Percentiles rank a stretch among this genome's conserved stretches.
Conservation (phyloP, 2,329 filamentous ascomycete species). For the Claviceps sp. region DNA sequence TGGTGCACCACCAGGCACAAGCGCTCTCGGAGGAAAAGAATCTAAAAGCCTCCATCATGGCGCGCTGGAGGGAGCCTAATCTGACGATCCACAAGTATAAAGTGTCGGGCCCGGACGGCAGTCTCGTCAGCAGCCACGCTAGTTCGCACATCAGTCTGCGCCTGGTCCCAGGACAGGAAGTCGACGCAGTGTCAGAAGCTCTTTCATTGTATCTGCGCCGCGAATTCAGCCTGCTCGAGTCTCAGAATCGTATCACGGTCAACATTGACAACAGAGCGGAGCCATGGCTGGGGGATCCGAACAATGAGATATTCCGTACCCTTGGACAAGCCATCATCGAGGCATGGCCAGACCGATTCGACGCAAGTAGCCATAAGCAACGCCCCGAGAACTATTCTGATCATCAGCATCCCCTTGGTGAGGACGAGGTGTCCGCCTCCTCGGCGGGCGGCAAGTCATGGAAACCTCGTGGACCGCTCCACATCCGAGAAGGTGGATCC, state of each 20-base stretch:
- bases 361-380: conserved; percentile 1
- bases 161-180: conserved; percentile 85
- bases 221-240: conserved; percentile 62
- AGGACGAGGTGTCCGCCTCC: background rate
- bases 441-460: conserved; percentile 2
- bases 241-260: conserved; percentile 67
- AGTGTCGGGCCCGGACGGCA: conserved; percentile 81
- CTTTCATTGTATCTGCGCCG: conserved; percentile 54
- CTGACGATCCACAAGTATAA: conserved; percentile 89
- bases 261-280: conserved; percentile 88
- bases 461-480: conserved; percentile 55
- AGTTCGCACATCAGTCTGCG: conserved; percentile 82
- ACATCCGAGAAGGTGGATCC: conserved; percentile 89
- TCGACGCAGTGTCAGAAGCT: conserved; percentile 57
- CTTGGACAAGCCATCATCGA: conserved; percentile 74
- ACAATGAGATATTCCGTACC: conserved; percentile 80
- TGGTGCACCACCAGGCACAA: conserved; percentile 58
- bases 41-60: conserved; percentile 76
- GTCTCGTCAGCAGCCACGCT: conserved; percentile 80
- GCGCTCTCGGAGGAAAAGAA: conserved; percentile 42
- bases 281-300: conserved; percentile 87
- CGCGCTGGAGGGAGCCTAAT: conserved; percentile 88
- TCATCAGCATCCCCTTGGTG: no score
- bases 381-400: no score
- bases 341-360: conserved; percentile 58